Evolutionary conservation across 164 flowering plant species (phyloP).

Genomic region (Umbilicus rupestris): DNA sequence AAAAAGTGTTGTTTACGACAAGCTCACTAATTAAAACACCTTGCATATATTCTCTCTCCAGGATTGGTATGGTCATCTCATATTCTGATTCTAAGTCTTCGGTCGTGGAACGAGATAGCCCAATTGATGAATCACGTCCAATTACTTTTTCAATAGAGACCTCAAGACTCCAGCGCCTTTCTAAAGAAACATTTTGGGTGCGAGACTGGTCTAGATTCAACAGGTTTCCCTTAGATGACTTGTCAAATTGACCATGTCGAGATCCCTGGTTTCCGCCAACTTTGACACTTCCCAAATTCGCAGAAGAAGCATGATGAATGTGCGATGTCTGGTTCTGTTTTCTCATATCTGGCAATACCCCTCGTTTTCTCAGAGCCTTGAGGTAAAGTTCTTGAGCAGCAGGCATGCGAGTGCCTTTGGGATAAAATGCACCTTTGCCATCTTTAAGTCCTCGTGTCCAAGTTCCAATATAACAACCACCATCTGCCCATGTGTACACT

Average conservation of each 20-base stretch:
- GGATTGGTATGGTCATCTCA: conserved; percentile 41
- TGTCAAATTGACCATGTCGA: conserved; percentile 38
- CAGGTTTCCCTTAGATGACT: conserved; percentile 43
- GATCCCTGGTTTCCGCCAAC: conserved; percentile 34
- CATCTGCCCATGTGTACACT: conserved; percentile 82
- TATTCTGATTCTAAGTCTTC: conserved; percentile 33
- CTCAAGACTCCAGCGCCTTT: conserved; percentile 96
- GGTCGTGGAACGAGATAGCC: conserved; percentile 31
- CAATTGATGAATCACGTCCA: conserved; percentile 44
- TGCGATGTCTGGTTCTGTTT: conserved; percentile 44
- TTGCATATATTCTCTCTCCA: conserved; percentile 93
- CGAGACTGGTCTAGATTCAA: conserved; percentile 53
- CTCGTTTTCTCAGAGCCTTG: conserved; percentile 71
- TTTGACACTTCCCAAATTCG: conserved; percentile 54
- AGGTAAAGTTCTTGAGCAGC: conserved; percentile 64
- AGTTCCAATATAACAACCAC: conserved; percentile 90
- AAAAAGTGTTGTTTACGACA: conserved; percentile 50
- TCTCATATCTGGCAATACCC: conserved; percentile 69
- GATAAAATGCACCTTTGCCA: conserved; percentile 93
- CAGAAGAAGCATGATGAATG: conserved; percentile 55
- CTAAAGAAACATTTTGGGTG: conserved; percentile 48
- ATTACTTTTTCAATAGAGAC: conserved; percentile 78
- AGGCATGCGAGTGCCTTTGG: conserved; percentile 61
- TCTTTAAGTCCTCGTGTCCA: conserved; percentile 93
- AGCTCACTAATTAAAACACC: conserved; percentile 92